A percentile compares a stretch with the other conserved stretches of the same genome.
phyloP scores from a whole-genome alignment of 441 rosid genomes.

The Bocquillonia castaneifolia region DNA sequence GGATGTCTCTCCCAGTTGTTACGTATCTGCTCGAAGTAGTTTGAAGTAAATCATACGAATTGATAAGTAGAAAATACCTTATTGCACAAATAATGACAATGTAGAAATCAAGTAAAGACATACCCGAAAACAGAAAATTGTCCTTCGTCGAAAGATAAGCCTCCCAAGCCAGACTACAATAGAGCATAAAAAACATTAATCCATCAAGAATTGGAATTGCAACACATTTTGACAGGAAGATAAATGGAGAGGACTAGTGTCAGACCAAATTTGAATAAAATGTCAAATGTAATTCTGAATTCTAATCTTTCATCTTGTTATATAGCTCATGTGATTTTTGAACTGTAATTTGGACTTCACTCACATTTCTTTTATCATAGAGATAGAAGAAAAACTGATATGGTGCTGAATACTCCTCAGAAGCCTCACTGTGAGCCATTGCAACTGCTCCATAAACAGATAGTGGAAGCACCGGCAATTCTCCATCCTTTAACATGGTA shows the following conservation, averaged over 20 bases:
- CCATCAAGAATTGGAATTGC: too few species aligned
- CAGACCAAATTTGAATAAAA: not conserved
- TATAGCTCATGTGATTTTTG: not conserved
- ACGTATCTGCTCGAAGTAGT: slow-evolving; percentile 43
- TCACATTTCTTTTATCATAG: slow-evolving; percentile 83
- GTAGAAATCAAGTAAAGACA: slow-evolving; percentile 1
- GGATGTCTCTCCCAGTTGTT: slow-evolving; percentile 68
- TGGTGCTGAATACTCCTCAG: slow-evolving; percentile 90
- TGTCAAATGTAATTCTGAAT: not conserved
- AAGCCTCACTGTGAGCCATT: slow-evolving; percentile 80
- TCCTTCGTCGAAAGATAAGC: slow-evolving; percentile 90
- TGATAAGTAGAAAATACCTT: not conserved
- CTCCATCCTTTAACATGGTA: slow-evolving; percentile 61
- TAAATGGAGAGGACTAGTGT: not conserved
- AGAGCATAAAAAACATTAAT: not conserved
- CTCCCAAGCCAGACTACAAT: slow-evolving; percentile 78
- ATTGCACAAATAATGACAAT: not conserved
- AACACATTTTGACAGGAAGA: not conserved
- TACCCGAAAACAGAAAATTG: slow-evolving; percentile 95
- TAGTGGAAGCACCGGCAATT: slow-evolving; percentile 83
- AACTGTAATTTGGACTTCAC: slow-evolving; percentile 9
- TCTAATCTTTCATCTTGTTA: not conserved
- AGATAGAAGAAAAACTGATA: slow-evolving; percentile 89
- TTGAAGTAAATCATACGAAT: not conserved
- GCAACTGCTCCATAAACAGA: slow-evolving; percentile 94